A percentile compares a stretch with the other conserved stretches of the same genome.
These are phyloP conservation scores for Furcasterigmium furcatum DNA, from an alignment of 2,329 filamentous ascomycete genomes.

Conservation along the genomic window DNA sequence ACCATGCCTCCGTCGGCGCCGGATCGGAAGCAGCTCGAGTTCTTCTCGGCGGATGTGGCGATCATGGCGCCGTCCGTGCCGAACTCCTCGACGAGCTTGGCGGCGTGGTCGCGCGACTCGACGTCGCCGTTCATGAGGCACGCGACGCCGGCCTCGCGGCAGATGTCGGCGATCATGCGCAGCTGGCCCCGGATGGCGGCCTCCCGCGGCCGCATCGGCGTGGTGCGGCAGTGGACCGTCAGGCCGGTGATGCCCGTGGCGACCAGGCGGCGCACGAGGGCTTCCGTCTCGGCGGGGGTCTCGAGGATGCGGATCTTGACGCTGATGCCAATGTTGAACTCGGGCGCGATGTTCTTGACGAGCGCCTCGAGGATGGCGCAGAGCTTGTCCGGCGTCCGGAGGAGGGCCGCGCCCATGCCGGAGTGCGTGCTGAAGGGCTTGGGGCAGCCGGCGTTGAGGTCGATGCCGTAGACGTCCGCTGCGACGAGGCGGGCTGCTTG, in stretches of 20 bases:
- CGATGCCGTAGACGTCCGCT: conserved; percentile 85
- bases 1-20: conserved; percentile 66
- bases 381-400: conserved; percentile 80
- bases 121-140: conserved; percentile 98
- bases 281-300: conserved; percentile 70
- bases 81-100: conserved; percentile 70
- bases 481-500: conserved; percentile 82
- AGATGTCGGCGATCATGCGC: conserved; percentile 77
- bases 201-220: conserved; percentile 90
- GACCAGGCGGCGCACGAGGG: conserved; percentile 73
- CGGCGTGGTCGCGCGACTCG: conserved; percentile 66
- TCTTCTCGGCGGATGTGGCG: conserved; percentile 86
- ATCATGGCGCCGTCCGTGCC: conserved; percentile 97
- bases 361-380: conserved; percentile 80
- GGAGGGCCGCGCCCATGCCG: conserved; percentile 92
- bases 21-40: conserved; percentile 80
- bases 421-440: conserved; percentile 93
- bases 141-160: conserved; percentile 80
- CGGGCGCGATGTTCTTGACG: conserved; percentile 71
- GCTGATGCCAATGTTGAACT: conserved; percentile 86
- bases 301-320: conserved; percentile 93
- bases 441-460: conserved; percentile 96
- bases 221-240: conserved; percentile 93
- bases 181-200: conserved; percentile 83
- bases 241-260: conserved; percentile 87